Evolutionary conservation across 768 basidiomycete genomes (phyloP), one percentile per base, ranked within the genome.

Genomic region (Chalciporus piperatus): DNA sequence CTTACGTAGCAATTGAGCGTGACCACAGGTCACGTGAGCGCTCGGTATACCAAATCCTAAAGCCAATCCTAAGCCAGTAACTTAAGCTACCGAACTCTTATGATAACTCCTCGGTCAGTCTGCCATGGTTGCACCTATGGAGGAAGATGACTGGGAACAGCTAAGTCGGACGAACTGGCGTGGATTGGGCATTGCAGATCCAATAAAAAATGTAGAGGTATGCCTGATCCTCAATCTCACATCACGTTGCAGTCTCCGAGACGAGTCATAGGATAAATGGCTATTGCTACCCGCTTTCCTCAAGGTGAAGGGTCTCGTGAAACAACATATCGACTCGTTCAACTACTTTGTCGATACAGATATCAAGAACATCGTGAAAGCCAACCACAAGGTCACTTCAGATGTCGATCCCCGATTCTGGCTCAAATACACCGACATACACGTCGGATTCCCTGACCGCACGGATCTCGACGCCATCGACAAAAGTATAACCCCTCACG

Each of bases 311-410:
- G 97, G 97, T 52, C 85, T 99, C 13, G 97, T 99, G 55, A 98
- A 98, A 74, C 97, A 98, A 66, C 97, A 99, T 66, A 90, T 98
- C 59, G 97, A 98, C 70, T 97, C 93, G 8, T 98, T 93, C 83
- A 98, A 98, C 74, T 95, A 96, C 70, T 98, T 99, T 65, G 93
- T 98, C 65, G 91, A 98, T 61, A 86, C 89, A 39, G 97, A 98
- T 65, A 89, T 99, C 66, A 95, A 94, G 70, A 96, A 94, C 60
- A 97, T 99, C 62, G 85, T 98, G 52, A 89, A 84, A 58, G 92
- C 92, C 6, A 95, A 96, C 67, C 87, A 84, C 73, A 92, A 92
- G 67, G 86, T 96, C 63, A 94, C 91, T 4, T 97, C 94, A 16
- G 97, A 99, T 61, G 91, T 98, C 56, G 94, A 98, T 71, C 97